These are phyloP conservation scores for Aspergillus neoniger DNA, from an alignment of 2,329 filamentous ascomycete genomes.

Conservation along the genomic window DNA sequence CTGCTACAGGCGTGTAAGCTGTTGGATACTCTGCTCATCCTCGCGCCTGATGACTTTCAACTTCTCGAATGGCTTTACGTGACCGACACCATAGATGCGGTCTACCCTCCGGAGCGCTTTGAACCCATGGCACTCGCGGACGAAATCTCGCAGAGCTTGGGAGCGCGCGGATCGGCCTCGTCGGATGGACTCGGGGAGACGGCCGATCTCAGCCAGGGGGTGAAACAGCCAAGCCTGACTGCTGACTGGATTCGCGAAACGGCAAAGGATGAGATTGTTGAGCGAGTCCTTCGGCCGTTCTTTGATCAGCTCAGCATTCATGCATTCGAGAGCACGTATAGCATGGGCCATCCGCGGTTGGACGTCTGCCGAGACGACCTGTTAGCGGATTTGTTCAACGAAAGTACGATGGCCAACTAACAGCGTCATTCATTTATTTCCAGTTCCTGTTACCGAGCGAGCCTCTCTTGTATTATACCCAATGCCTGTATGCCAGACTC, in stretches of 20 bases:
- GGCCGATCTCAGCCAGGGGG: slow-evolving; percentile 32
- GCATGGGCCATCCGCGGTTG: slow-evolving; percentile 71
- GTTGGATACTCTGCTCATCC: slow-evolving; percentile 80
- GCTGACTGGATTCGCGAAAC: slow-evolving; percentile 55
- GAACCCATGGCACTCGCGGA: slow-evolving; percentile 77
- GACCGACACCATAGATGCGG: slow-evolving; percentile 93
- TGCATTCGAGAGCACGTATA: slow-evolving; percentile 89
- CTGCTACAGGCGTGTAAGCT: slow-evolving; percentile 92
- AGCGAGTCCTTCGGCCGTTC: slow-evolving; percentile 80
- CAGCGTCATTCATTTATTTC: background rate
- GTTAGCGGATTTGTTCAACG: slow-evolving; percentile 76
- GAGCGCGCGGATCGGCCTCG: slow-evolving; percentile 43
- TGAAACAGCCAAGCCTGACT: slow-evolving; percentile 46
- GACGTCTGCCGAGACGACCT: slow-evolving; percentile 65
- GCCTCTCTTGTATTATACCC: background rate
- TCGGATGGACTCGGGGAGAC: slow-evolving; percentile 29
- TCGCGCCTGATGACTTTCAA: slow-evolving; percentile 93
- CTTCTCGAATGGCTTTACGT: slow-evolving; percentile 98
- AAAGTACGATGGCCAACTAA: slow-evolving; percentile 58
- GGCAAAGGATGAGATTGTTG: slow-evolving; percentile 64
- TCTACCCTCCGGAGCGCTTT: slow-evolving; percentile 74
- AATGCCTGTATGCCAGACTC: background rate
- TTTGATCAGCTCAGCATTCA: slow-evolving; percentile 90
- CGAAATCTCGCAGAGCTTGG: slow-evolving; percentile 76
- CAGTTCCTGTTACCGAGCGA: background rate